These are phyloP conservation scores for Beta corolliflora DNA, from an alignment of 179 eudicot genomes.

Conservation along the genomic window DNA sequence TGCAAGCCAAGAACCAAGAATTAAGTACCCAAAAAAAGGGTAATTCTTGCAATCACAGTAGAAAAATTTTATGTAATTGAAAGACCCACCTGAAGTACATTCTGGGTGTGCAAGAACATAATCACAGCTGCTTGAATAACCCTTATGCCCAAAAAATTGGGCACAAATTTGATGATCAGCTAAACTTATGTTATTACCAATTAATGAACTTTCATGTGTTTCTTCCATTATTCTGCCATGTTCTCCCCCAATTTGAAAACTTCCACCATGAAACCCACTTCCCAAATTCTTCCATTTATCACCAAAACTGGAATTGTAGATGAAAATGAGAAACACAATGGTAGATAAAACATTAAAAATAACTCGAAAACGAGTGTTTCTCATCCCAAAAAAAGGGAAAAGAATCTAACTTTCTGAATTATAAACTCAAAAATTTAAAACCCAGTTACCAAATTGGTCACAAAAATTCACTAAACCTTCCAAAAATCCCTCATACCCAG, in stretches of 20 bases:
- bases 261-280: conserved; percentile 3
- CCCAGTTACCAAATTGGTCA: not conserved
- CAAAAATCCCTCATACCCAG: not conserved
- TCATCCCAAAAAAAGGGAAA: not conserved
- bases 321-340: conserved; percentile 39
- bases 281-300: conserved; percentile 11
- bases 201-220: conserved; percentile 21
- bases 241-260: conserved; percentile 7
- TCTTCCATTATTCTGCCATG: conserved; percentile 39
- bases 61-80: conserved; percentile 66
- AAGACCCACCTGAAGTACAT: conserved; percentile 60
- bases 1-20: conserved; percentile 62
- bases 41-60: conserved; percentile 65
- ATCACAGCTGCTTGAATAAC: conserved; percentile 52
- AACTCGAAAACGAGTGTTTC: conserved; percentile 35
- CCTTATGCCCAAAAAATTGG: conserved; percentile 41
- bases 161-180: conserved; percentile 39
- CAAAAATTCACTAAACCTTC: too few species aligned
- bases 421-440: not conserved
- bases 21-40: conserved; percentile 47
- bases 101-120: conserved; percentile 61
- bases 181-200: not conserved
- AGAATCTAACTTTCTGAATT: not conserved
- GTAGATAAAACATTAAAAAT: conserved; percentile 45
- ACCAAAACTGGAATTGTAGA: conserved; percentile 27